These are phyloP conservation scores for Glebionis coronaria DNA, from an alignment of 129 eudicot species.

Conservation along the genomic window DNA sequence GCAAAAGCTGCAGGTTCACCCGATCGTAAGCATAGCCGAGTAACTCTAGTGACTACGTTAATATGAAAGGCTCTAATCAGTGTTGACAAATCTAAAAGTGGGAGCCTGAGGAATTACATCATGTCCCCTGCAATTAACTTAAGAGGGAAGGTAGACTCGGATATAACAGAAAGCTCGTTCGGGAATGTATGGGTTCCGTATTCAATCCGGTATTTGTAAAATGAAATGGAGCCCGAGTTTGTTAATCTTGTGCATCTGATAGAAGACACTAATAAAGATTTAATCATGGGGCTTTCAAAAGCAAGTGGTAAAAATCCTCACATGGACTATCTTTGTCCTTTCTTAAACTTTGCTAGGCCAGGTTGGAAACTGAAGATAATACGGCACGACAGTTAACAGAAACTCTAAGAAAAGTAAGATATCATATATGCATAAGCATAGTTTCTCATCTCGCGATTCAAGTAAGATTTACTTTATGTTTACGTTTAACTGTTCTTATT, in stretches of 20 bases:
- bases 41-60: constrained; percentile 23
- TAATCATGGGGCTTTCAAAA: neutral
- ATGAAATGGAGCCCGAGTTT: neutral
- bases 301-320: constrained; percentile 31
- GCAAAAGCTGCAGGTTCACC: neutral
- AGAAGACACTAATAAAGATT: constrained; percentile 23
- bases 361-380: too few relatives aligned
- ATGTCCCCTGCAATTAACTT: constrained; percentile 24
- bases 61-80: constrained; percentile 28
- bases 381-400: too few relatives aligned
- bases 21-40: constrained; percentile 19
- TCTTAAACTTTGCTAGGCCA: too few relatives aligned
- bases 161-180: constrained; percentile 19
- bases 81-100: constrained; percentile 7
- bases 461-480: too few relatives aligned
- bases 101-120: constrained; percentile 13
- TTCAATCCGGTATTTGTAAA: constrained; percentile 15
- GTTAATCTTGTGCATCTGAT: constrained; percentile 22
- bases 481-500: too few relatives aligned
- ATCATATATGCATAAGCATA: too few relatives aligned
- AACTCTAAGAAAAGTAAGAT: too few relatives aligned
- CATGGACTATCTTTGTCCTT: too few relatives aligned
- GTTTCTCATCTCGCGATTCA: too few relatives aligned
- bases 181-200: constrained; percentile 30
- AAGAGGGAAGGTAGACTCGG: constrained; percentile 19